Evolutionary conservation across 148 eudicot genomes (phyloP).

Genomic region (Camellia granthamiana): DNA sequence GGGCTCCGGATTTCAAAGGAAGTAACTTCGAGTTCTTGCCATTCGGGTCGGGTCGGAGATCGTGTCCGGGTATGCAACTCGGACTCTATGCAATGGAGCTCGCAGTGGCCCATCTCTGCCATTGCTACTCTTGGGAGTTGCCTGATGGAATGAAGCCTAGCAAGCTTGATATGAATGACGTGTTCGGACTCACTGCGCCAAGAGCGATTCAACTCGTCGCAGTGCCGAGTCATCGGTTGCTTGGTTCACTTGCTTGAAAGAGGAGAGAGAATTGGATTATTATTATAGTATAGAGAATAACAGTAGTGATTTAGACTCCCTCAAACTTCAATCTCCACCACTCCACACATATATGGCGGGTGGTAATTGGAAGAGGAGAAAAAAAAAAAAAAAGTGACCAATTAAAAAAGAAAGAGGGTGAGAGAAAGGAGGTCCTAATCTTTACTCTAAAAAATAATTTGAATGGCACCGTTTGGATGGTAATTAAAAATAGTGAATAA

Average conservation of each 20-base stretch:
- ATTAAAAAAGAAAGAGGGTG: too few species aligned
- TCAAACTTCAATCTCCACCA: too few species aligned
- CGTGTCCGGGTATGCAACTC: constrained; percentile 78
- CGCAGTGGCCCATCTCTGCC: constrained; percentile 58
- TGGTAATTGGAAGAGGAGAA: too few species aligned
- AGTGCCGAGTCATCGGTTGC: constrained; percentile 49
- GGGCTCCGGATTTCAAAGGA: constrained; percentile 58
- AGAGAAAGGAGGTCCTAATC: too few species aligned
- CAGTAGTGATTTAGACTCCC: too few species aligned
- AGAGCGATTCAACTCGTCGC: constrained; percentile 60
- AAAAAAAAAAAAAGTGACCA: too few species aligned
- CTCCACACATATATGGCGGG: too few species aligned
- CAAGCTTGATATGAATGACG: constrained; percentile 48
- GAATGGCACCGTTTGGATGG: too few species aligned
- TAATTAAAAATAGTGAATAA: too few species aligned
- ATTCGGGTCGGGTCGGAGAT: constrained; percentile 77
- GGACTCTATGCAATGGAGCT: constrained; percentile 66
- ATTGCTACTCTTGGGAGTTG: constrained; percentile 60
- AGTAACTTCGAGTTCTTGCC: constrained; percentile 60
- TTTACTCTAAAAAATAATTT: too few species aligned
- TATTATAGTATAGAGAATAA: too few species aligned
- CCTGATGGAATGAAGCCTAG: constrained; percentile 72
- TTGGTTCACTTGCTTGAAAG: not conserved
- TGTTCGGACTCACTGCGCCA: constrained; percentile 79
- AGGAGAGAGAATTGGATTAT: not conserved